Percentiles rank a stretch among this genome's conserved stretches.
Conservation (phyloP, 202 grass and related monocot species). For the Schoenoplectus tabernaemontani region DNA sequence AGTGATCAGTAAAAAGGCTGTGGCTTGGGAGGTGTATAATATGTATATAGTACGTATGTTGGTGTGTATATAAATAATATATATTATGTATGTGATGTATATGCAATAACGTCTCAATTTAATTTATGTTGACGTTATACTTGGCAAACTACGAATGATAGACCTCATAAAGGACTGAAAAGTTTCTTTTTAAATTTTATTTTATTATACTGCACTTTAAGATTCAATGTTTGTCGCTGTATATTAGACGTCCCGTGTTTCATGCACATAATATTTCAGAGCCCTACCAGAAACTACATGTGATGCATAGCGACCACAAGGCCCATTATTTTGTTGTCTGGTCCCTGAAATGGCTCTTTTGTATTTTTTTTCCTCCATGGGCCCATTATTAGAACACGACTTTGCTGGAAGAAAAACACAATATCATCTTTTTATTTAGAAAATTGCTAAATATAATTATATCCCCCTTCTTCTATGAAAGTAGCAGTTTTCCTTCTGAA, state of each 20-base stretch:
- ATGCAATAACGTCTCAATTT: neutral
- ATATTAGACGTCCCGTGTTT: too few relatives aligned
- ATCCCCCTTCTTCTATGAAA: too few relatives aligned
- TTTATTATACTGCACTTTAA: neutral
- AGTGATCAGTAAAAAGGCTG: slow-evolving; percentile 26
- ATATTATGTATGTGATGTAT: slow-evolving; percentile 9
- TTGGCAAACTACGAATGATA: neutral
- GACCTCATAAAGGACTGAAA: neutral
- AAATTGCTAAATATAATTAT: too few relatives aligned
- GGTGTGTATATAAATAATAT: slow-evolving; percentile 3
- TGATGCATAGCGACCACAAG: neutral
- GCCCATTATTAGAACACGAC: neutral
- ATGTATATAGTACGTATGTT: slow-evolving; percentile 6
- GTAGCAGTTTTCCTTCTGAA: too few relatives aligned
- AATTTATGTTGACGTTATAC: neutral
- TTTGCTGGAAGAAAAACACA: neutral
- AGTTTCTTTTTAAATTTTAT: neutral
- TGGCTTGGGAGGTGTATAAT: neutral
- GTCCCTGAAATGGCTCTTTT: too few relatives aligned
- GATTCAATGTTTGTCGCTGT: too few relatives aligned
- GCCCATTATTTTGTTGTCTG: neutral
- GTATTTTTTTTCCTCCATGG: neutral
- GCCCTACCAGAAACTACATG: neutral
- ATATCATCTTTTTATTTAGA: too few relatives aligned
- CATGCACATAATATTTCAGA: too few relatives aligned